These are phyloP conservation scores for Ogataea allantospora DNA, from an alignment of 805 yeast species.

Conservation along the genomic window DNA sequence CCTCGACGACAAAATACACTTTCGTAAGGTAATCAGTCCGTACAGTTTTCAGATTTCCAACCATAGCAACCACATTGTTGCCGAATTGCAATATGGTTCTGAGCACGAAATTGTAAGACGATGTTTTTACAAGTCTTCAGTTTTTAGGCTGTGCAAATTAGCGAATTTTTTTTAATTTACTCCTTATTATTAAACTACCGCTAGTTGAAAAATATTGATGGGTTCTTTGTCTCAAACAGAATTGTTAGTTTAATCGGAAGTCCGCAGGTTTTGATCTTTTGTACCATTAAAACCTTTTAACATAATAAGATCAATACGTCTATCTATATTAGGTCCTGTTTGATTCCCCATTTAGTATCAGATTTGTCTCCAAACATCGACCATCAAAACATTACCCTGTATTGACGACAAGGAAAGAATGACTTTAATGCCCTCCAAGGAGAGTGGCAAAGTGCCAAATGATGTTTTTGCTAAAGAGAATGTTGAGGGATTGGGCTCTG, in stretches of 20 bases:
- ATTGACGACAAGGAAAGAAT: constrained; percentile 1
- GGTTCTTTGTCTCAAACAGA: background rate
- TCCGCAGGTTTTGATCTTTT: background rate
- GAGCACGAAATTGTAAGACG: too few species aligned
- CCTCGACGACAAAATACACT: too few species aligned
- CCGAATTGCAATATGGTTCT: too few species aligned
- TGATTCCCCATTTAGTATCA: background rate
- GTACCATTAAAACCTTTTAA: background rate
- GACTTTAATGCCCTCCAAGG: constrained; percentile 4
- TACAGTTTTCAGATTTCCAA: too few species aligned
- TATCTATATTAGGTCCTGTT: background rate
- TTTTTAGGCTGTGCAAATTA: too few species aligned
- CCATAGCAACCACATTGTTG: too few species aligned
- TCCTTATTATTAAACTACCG: too few species aligned
- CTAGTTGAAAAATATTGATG: background rate
- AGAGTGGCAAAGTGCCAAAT: background rate
- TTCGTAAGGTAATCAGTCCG: too few species aligned
- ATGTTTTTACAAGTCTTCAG: too few species aligned
- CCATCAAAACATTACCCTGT: background rate
- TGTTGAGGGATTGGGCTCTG: constrained; percentile 1
- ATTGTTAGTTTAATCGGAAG: background rate
- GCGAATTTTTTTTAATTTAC: too few species aligned
- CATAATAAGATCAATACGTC: background rate
- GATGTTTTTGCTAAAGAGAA: constrained; percentile 9
- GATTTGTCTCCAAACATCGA: background rate